Conservation (phyloP, 179 eudicot species). For the Silene vulgaris region DNA sequence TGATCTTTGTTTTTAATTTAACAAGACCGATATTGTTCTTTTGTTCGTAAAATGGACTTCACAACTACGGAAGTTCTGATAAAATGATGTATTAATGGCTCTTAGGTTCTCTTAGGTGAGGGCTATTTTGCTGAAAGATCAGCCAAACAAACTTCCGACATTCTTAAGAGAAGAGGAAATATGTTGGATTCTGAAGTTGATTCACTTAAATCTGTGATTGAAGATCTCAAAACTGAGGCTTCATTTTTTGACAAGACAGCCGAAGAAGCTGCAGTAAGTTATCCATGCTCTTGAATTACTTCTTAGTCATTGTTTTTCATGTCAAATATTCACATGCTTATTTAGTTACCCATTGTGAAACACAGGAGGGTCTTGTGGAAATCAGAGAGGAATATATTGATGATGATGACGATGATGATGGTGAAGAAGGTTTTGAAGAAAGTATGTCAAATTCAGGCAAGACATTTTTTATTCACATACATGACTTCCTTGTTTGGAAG, state of each 20-base stretch:
- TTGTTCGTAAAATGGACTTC: neutral
- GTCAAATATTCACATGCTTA: slow-evolving; percentile 10
- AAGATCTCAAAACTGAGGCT: slow-evolving; percentile 71
- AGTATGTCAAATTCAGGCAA: slow-evolving; percentile 35
- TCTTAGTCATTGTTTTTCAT: slow-evolving; percentile 11
- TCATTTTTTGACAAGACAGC: slow-evolving; percentile 82
- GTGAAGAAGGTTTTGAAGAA: slow-evolving; percentile 27
- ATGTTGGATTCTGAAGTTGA: slow-evolving; percentile 62
- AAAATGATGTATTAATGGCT: slow-evolving; percentile 22
- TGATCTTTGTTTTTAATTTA: neutral
- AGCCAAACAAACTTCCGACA: slow-evolving; percentile 80
- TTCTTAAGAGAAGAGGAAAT: slow-evolving; percentile 77
- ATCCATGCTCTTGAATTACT: neutral
- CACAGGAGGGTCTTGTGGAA: slow-evolving; percentile 89
- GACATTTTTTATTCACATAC: slow-evolving; percentile 18
- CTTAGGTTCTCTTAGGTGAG: slow-evolving; percentile 84
- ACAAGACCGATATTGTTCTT: neutral
- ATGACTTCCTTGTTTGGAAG: neutral
- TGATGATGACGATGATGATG: slow-evolving; percentile 25
- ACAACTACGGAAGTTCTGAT: neutral
- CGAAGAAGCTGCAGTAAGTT: slow-evolving; percentile 63
- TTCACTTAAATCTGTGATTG: slow-evolving; percentile 59
- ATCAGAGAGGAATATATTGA: slow-evolving; percentile 75
- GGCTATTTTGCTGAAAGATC: slow-evolving; percentile 87
- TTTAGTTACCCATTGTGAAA: slow-evolving; percentile 20